Conservation (phyloP, 164 flowering plant genomes). For the Warburgia ugandensis region DNA sequence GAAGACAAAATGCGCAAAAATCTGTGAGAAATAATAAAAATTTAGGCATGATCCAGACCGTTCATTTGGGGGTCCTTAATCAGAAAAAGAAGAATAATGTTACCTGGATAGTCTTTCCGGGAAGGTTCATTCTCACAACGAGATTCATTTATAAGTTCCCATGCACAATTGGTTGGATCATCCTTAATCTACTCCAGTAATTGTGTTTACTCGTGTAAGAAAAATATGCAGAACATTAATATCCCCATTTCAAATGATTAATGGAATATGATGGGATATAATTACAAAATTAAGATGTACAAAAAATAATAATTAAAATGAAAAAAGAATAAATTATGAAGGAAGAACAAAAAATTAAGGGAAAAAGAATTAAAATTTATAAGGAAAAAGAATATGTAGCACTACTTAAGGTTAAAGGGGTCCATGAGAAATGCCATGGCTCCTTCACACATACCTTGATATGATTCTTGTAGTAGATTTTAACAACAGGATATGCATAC, state of each 20-base stretch:
- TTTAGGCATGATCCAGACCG: not conserved
- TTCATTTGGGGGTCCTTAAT: not conserved
- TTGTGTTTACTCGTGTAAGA: conserved; percentile 47
- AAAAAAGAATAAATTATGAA: no score
- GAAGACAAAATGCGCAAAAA: not conserved
- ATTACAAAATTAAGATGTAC: no score
- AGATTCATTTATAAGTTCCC: conserved; percentile 98
- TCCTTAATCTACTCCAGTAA: conserved; percentile 64
- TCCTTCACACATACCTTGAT: conserved; percentile 66
- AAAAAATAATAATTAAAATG: no score
- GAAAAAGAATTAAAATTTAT: no score
- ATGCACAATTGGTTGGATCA: conserved; percentile 84
- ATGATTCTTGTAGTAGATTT: conserved; percentile 68
- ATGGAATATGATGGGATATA: not conserved
- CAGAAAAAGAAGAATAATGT: not conserved
- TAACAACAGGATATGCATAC: conserved; percentile 69
- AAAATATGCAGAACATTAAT: conserved; percentile 60
- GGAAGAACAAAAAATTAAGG: no score
- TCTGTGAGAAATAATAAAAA: not conserved
- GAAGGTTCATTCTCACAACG: conserved; percentile 72
- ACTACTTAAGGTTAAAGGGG: no score
- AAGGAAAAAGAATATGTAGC: no score
- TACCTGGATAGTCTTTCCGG: conserved; percentile 79
- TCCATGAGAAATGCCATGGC: no score
- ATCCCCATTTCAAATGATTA: no score